Conservation (phyloP, 2,329 filamentous ascomycete genomes). For the Didymella keratinophila region DNA sequence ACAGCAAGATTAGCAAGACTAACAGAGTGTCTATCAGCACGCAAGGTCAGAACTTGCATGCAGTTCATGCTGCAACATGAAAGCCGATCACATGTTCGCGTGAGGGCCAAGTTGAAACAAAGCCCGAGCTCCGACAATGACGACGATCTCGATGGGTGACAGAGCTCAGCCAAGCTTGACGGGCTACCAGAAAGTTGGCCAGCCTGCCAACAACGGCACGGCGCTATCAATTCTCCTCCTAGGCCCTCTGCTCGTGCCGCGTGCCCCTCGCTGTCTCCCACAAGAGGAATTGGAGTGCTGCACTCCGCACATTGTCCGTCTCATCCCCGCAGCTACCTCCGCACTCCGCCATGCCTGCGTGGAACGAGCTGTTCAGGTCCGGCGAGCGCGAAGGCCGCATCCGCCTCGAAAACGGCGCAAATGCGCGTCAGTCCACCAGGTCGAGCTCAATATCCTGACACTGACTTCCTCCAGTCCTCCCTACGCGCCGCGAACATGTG, state of each 20-base stretch:
- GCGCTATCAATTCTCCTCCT: conserved; percentile 13
- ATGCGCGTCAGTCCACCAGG: conserved; percentile 42
- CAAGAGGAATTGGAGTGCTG: conserved; percentile 5
- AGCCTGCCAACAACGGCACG: conserved; percentile 1
- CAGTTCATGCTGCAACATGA: no score
- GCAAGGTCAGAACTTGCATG: no score
- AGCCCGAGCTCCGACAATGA: conserved; percentile 11
- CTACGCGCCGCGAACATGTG: conserved; percentile 66
- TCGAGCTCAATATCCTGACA: background rate
- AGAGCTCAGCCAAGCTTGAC: conserved; percentile 16
- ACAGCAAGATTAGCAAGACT: no score
- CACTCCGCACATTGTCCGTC: background rate
- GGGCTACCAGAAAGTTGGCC: conserved; percentile 19
- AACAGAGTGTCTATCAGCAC: no score
- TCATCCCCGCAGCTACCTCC: background rate
- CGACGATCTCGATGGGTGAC: conserved; percentile 13
- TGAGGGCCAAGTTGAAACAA: background rate
- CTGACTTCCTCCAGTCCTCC: conserved; percentile 65
- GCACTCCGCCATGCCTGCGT: conserved; percentile 48
- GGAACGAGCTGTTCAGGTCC: conserved; percentile 48
- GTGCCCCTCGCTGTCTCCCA: conserved; percentile 2
- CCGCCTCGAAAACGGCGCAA: conserved; percentile 53
- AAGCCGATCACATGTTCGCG: background rate
- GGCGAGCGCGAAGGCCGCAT: conserved; percentile 51
- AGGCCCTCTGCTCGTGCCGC: conserved; percentile 7